phyloP scores from a whole-genome alignment of 2,329 filamentous ascomycete species.

The Talaromyces amestolkiae region DNA sequence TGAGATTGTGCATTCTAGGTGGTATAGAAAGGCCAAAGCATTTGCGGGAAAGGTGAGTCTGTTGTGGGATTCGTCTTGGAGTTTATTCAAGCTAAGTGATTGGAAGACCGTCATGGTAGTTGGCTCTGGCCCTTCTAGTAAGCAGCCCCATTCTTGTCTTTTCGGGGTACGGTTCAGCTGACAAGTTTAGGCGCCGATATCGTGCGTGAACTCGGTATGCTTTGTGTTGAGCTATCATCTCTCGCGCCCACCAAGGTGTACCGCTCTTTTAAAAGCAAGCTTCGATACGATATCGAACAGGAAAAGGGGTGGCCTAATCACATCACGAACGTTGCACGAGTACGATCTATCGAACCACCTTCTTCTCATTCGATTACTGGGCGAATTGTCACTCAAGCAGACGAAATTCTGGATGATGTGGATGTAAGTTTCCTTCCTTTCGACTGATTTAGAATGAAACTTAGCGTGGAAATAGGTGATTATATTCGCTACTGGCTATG shows the following conservation, averaged over 20 bases:
- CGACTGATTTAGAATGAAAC: background rate
- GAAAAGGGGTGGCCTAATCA: slow-evolving; percentile 4
- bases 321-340: background rate
- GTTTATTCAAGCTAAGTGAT: background rate
- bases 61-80: background rate
- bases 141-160: background rate
- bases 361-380: slow-evolving; percentile 1
- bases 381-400: background rate
- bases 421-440: background rate
- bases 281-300: background rate
- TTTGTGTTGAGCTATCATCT: slow-evolving; percentile 1
- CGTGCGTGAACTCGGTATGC: slow-evolving; percentile 8
- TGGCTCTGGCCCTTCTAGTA: slow-evolving; percentile 3
- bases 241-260: slow-evolving; percentile 1
- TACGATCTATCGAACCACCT: background rate
- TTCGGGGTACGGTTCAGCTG: background rate
- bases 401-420: background rate
- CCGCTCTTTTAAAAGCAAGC: slow-evolving; percentile 3
- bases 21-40: slow-evolving; percentile 4
- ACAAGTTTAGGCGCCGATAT: background rate
- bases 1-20: background rate
- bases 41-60: slow-evolving; percentile 1
- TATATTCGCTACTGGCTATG: slow-evolving; percentile 3
- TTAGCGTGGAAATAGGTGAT: background rate
- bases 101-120: slow-evolving; percentile 1